Evolutionary conservation across 2,329 filamentous ascomycete species (phyloP), one percentile per base, ranked within the genome.

Genomic region (Pseudonectria foliicola): DNA sequence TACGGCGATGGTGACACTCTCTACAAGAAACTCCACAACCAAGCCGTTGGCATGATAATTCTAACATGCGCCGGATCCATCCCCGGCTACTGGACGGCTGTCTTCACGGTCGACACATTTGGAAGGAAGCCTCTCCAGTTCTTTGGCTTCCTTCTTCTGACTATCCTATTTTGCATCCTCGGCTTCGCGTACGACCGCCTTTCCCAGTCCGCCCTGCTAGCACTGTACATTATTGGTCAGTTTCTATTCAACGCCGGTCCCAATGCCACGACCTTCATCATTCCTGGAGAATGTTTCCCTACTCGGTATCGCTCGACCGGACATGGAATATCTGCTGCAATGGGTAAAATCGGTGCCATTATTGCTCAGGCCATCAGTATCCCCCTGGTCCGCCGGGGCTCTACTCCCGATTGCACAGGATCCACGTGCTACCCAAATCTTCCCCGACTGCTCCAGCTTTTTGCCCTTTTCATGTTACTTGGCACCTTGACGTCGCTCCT

Each of bases 1-100:
- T 90, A 84, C 55, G 73, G 73, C 13, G 64, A 66, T 23, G 80
- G 80, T 8, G 50, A 60, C 24, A 78, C 73, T 13, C 68, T 88
- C 13, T 89, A 87, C 57, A 53, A 80, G 11, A 73, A 74, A 38
- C 71, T 90, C 41, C 76, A 77, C 56, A 84, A 85, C 56, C 80
- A 78, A 36, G 82, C 85, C 7, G 71, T 86, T 2, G 85, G 85
- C 6, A 85, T 85, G 56, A 72, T 90, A 37, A 85, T 90, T 41
- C 62, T 90, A 21, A 74, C 84, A 39, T 85, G 81, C 48, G 85
- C 85, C 6, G 85, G 85, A 25, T 79, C 83, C 11, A 75, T 90
- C 4, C 85, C 85, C 0, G 85, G 85, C 10, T 90, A 89, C 63
- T 88, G 82, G 82, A 71, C 81, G 8, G 83, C 82, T 2, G 75